phyloP scores from a whole-genome alignment of 108 stramenopile genomes.

The Nitzschia inconspicua region DNA sequence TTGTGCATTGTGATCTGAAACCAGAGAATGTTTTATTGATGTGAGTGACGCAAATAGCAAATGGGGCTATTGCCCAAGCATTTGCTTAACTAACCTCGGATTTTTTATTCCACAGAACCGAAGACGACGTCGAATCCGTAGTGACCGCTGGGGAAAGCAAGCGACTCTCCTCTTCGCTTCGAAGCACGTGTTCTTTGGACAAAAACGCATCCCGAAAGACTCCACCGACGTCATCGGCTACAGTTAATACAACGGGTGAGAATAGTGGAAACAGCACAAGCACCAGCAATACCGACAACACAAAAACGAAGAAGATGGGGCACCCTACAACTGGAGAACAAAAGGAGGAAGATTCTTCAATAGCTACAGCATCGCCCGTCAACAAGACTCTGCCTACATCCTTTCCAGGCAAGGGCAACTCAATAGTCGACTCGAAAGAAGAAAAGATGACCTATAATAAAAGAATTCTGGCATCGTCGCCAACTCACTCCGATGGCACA shows the following conservation, averaged over 20 bases:
- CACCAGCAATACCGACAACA: not conserved
- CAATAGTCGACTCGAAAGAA: no score
- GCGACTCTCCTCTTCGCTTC: not conserved
- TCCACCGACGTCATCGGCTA: not conserved
- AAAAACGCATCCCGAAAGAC: not conserved
- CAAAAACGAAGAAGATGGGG: conserved; percentile 2
- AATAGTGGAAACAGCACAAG: not conserved
- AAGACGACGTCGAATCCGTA: conserved; percentile 38
- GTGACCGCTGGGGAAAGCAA: conserved; percentile 34
- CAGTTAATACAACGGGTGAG: not conserved
- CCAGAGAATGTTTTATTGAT: conserved; percentile 97
- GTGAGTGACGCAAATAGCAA: no score
- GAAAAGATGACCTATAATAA: no score
- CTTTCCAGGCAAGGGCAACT: not conserved
- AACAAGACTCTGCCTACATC: conserved; percentile 1
- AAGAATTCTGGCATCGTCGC: no score
- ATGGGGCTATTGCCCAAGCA: no score
- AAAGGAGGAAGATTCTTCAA: not conserved
- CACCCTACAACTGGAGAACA: not conserved
- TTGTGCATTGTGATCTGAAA: conserved; percentile 98
- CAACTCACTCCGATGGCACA: not conserved
- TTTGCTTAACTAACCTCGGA: no score
- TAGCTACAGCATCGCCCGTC: not conserved
- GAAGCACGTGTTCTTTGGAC: not conserved
- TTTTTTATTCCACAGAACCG: no score